phyloP scores from a whole-genome alignment of 1,284 basidiomycete species.

The Pterula multifida region DNA sequence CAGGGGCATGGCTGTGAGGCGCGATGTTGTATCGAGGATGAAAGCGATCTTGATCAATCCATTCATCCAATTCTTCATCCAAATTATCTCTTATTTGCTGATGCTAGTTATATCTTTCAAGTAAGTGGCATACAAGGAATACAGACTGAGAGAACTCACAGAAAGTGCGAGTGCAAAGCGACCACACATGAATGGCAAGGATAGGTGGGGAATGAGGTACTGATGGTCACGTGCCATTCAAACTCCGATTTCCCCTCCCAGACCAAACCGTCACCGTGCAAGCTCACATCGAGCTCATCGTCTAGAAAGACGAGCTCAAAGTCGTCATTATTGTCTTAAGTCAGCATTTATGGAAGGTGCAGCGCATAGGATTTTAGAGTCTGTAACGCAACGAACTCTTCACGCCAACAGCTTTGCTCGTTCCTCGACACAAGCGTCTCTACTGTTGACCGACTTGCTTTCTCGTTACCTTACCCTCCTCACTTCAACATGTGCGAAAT shows the following conservation, averaged over 20 bases:
- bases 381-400: conserved; percentile 52
- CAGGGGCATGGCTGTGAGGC: conserved; percentile 56
- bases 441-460: conserved; percentile 59
- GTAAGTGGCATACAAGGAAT: not conserved
- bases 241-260: not conserved
- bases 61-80: conserved; percentile 40
- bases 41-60: conserved; percentile 52
- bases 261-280: not conserved
- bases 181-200: conserved; percentile 39
- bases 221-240: not conserved
- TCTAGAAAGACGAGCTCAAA: not conserved
- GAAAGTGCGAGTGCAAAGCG: conserved; percentile 45
- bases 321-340: not conserved
- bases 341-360: conserved; percentile 26
- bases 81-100: conserved; percentile 20
- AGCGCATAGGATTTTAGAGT: conserved; percentile 43
- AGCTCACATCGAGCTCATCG: not conserved
- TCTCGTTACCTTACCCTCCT: conserved; percentile 57
- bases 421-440: conserved; percentile 55
- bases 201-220: not conserved
- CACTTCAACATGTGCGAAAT: conserved; percentile 50
- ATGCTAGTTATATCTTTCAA: conserved; percentile 20
- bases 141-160: conserved; percentile 16
- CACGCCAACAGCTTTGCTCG: conserved; percentile 66
- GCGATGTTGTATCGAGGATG: conserved; percentile 56